Conservation (phyloP, 352 stramenopile genomes). For the Phytophthora colocasiae region DNA sequence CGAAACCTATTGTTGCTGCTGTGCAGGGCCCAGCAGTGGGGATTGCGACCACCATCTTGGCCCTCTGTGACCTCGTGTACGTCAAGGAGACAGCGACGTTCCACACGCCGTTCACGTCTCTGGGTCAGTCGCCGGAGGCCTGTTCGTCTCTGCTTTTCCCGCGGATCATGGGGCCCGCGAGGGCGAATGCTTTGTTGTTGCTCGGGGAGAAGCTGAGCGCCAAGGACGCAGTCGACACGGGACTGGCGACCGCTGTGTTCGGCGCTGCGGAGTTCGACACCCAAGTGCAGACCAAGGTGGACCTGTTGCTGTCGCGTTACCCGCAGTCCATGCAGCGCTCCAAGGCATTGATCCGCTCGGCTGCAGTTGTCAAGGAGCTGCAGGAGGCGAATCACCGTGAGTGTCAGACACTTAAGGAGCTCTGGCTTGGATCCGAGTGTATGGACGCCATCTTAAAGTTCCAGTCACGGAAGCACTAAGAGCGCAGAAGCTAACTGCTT, state of each 20-base stretch:
- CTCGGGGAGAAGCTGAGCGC: conserved; percentile 87
- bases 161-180: conserved; percentile 83
- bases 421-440: conserved; percentile 76
- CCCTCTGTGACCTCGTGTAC: conserved; percentile 92
- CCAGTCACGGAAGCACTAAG: conserved; percentile 62
- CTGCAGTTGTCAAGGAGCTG: conserved; percentile 54
- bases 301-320: conserved; percentile 71
- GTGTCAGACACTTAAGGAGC: conserved; percentile 73
- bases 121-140: conserved; percentile 92
- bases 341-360: conserved; percentile 67
- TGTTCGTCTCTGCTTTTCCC: conserved; percentile 90
- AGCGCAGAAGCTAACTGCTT: not conserved
- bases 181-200: conserved; percentile 90
- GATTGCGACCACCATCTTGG: conserved; percentile 89
- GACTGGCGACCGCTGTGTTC: conserved; percentile 65
- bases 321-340: conserved; percentile 69
- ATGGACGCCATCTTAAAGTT: conserved; percentile 86
- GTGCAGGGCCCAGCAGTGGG: conserved; percentile 93
- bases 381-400: conserved; percentile 63
- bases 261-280: conserved; percentile 68
- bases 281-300: conserved; percentile 62
- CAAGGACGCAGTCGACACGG: conserved; percentile 50
- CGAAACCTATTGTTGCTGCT: conserved; percentile 90
- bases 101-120: conserved; percentile 92
- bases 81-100: conserved; percentile 88